phyloP scores from a whole-genome alignment of 192 early-diverging fungal genomes.

The Coemansia sp. region DNA sequence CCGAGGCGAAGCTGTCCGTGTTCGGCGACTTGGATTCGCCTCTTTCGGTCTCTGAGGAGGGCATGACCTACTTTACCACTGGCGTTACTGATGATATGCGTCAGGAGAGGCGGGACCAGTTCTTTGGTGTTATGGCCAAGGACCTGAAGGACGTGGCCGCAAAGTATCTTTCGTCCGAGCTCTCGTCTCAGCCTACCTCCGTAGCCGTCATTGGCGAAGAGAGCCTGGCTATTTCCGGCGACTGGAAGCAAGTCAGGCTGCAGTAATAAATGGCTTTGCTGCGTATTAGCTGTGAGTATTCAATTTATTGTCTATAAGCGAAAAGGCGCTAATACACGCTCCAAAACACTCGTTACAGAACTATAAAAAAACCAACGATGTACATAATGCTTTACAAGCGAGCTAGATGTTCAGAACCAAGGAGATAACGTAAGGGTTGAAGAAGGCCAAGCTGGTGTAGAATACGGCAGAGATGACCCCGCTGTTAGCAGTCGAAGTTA shows the following conservation, averaged over 20 bases:
- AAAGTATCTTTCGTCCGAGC: slow-evolving; percentile 59
- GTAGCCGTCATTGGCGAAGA: slow-evolving; percentile 53
- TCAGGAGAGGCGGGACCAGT: slow-evolving; percentile 79
- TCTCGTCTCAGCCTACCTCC: slow-evolving; percentile 10
- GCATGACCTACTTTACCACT: slow-evolving; percentile 75
- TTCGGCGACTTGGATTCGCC: slow-evolving; percentile 89
- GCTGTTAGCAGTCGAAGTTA: neutral
- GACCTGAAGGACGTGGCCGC: slow-evolving; percentile 75
- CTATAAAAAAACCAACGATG: neutral
- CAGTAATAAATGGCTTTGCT: neutral
- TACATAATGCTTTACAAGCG: neutral
- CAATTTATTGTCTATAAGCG: neutral
- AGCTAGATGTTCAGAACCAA: neutral
- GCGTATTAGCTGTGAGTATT: neutral
- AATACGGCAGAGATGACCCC: neutral
- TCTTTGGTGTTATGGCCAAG: slow-evolving; percentile 68
- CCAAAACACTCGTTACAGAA: too few species aligned
- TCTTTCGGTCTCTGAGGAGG: slow-evolving; percentile 81
- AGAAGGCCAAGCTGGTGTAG: slow-evolving; percentile 3
- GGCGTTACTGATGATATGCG: slow-evolving; percentile 86
- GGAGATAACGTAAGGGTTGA: slow-evolving; percentile 1
- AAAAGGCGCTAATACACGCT: neutral
- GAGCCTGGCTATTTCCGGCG: slow-evolving; percentile 33
- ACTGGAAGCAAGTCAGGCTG: slow-evolving; percentile 35
- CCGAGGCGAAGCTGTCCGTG: slow-evolving; percentile 89